phyloP scores from a whole-genome alignment of 257 asterid genomes.

The Nicotiana benthamiana region DNA sequence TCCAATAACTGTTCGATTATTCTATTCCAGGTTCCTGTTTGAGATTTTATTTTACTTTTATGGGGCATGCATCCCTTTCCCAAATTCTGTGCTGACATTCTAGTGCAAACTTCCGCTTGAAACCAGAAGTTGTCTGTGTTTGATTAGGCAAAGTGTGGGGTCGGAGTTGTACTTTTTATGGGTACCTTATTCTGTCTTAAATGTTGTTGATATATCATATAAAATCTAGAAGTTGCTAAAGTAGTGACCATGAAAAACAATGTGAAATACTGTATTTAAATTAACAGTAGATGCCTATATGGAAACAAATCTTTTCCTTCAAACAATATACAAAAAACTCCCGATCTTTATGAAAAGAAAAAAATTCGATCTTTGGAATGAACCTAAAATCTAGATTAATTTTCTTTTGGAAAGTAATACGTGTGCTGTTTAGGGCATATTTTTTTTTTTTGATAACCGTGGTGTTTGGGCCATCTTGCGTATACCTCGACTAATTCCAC shows the following conservation, averaged over 20 bases:
- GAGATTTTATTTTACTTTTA: not conserved
- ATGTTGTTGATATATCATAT: not conserved
- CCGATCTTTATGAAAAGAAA: not conserved
- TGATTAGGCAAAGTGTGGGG: not conserved
- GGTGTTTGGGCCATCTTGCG: too few relatives aligned
- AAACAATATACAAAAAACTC: not conserved
- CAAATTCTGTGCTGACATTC: not conserved
- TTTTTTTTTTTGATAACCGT: not conserved
- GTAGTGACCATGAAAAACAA: not conserved
- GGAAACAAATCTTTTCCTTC: not conserved
- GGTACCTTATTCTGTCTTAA: not conserved
- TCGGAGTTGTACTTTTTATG: constrained; percentile 1
- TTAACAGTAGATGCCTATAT: not conserved
- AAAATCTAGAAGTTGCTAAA: not conserved
- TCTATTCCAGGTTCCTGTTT: not conserved
- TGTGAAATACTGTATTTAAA: not conserved
- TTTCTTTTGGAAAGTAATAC: not conserved
- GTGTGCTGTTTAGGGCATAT: not conserved
- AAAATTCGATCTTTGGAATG: not conserved
- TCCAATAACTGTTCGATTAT: not conserved
- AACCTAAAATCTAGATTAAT: not conserved
- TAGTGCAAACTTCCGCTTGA: not conserved
- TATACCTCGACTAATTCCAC: too few relatives aligned
- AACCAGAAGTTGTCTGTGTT: not conserved
- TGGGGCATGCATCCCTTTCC: constrained; percentile 6